Evolutionary conservation across 805 yeast genomes (phyloP), one percentile per base, ranked within the genome.

Genomic region (Yamadazyma insecticola): DNA sequence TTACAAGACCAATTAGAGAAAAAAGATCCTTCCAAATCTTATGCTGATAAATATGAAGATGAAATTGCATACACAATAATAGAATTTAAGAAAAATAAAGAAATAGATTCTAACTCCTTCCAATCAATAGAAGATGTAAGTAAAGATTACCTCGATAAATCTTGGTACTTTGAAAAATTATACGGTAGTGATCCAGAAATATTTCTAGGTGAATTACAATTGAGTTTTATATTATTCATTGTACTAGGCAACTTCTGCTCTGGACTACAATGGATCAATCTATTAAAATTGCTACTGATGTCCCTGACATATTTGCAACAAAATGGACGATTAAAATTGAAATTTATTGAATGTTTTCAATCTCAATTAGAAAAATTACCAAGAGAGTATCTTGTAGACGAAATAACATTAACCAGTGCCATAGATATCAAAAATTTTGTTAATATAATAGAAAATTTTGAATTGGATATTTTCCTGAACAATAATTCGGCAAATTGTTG

Each of bases 171-270:
- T 10, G 43, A 54, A 13, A 40, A 60, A 21, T 45, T 72, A 6
- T 67, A 50, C 24, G 59, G 58, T 15, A 44, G 41, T 14, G 63
- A 49, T 31, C 42, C 25, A 13, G 47, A 45, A 0, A 27, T 47
- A 2, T 39, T 74, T 3, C 37, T 77, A 4, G 75, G 76, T 2
- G 87, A 82, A 44, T 45, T 78, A 5, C 76, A 77, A 41, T 47
- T 78, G 13, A 47, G 71, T 2, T 81, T 66, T 37, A 30, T 78
- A 1, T 57, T 70, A 33, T 60, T 70, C 25, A 44, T 76, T 1
- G 43, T 76, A 1, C 59, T 81, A 39, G 84, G 81, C 11, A 83
- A 81, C 49, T 71, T 72, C 45, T 73, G 83, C 13, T 74, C 81
- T 10, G 68, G 75, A 13, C 56, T 72, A 13, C 88, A 81, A 42